phyloP scores from a whole-genome alignment of 805 yeast genomes.

The Starmerella vaccinii region DNA sequence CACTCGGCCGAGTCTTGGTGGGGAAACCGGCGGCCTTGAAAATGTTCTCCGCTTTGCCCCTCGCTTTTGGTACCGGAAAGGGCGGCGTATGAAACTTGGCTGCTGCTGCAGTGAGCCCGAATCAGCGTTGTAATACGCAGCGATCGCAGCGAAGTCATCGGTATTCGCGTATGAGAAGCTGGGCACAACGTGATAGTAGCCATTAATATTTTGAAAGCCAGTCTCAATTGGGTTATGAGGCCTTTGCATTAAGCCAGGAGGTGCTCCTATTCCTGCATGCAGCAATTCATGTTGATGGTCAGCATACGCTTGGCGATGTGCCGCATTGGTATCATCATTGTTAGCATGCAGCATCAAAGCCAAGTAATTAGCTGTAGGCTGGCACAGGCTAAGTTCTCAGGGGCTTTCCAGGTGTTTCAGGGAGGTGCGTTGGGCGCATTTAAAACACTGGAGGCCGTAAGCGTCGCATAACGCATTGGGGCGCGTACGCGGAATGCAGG shows the following conservation, averaged over 20 bases:
- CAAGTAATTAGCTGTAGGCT: not conserved
- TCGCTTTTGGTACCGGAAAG: not conserved
- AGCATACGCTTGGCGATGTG: not conserved
- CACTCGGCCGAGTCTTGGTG: not conserved
- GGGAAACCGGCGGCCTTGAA: not conserved
- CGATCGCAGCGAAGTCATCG: not conserved
- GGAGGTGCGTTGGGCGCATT: not conserved
- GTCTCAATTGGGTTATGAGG: not conserved
- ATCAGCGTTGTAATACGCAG: not conserved
- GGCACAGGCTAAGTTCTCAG: not conserved
- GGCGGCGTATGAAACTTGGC: conserved; percentile 3
- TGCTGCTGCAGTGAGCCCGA: not conserved
- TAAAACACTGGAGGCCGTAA: conserved; percentile 1
- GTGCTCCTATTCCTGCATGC: not conserved
- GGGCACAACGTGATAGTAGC: not conserved
- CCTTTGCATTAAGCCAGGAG: not conserved
- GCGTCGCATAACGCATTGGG: not conserved
- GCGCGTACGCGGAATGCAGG: conserved; percentile 1
- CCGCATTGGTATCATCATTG: not conserved
- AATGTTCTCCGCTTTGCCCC: not conserved
- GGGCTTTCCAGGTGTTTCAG: not conserved
- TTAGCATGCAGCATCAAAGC: not conserved
- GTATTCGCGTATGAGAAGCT: not conserved
- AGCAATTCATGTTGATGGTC: not conserved
- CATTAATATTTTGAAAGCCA: not conserved